These are phyloP conservation scores for Trichomonas gallinae DNA, from an alignment of 208 protist genomes.

Conservation along the genomic window DNA sequence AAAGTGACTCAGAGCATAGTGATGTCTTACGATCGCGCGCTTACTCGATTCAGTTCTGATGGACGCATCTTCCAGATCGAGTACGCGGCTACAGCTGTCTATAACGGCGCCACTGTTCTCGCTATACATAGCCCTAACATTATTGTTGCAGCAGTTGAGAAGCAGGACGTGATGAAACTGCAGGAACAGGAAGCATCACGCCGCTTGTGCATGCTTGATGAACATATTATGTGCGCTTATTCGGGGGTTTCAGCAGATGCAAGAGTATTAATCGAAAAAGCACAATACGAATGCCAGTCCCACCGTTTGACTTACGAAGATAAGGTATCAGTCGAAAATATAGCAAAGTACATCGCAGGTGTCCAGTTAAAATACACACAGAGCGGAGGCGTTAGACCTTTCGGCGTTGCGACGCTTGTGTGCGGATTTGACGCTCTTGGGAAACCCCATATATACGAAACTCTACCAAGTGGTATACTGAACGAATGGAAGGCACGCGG, in stretches of 20 bases:
- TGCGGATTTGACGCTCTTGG: slow-evolving; percentile 85
- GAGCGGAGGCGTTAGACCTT: slow-evolving; percentile 90
- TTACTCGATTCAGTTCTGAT: slow-evolving; percentile 99
- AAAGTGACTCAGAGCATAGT: no score
- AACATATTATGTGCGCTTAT: slow-evolving; percentile 31
- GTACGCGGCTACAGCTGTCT: slow-evolving; percentile 97
- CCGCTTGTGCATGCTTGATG: slow-evolving; percentile 93
- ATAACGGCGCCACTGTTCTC: slow-evolving; percentile 78
- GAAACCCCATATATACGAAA: slow-evolving; percentile 68
- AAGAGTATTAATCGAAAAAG: slow-evolving; percentile 88
- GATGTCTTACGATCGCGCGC: slow-evolving; percentile 56
- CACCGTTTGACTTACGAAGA: slow-evolving; percentile 95
- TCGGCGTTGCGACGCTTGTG: slow-evolving; percentile 94
- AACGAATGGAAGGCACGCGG: slow-evolving; percentile 64
- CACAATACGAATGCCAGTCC: slow-evolving; percentile 90
- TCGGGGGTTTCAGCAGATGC: slow-evolving; percentile 86
- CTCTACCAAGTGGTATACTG: slow-evolving; percentile 67
- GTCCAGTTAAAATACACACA: slow-evolving; percentile 68
- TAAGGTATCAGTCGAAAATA: slow-evolving; percentile 80
- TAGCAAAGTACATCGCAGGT: slow-evolving; percentile 85
- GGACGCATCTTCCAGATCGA: slow-evolving; percentile 99
- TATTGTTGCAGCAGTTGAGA: slow-evolving; percentile 92
- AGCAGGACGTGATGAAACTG: slow-evolving; percentile 85
- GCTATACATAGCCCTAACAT: slow-evolving; percentile 50
- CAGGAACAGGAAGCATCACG: slow-evolving; percentile 93